Percentiles rank a stretch among this genome's conserved stretches.
Conservation (phyloP, 225 moss, liverwort and hornwort species). For the Pseudoscleropodium purum region DNA sequence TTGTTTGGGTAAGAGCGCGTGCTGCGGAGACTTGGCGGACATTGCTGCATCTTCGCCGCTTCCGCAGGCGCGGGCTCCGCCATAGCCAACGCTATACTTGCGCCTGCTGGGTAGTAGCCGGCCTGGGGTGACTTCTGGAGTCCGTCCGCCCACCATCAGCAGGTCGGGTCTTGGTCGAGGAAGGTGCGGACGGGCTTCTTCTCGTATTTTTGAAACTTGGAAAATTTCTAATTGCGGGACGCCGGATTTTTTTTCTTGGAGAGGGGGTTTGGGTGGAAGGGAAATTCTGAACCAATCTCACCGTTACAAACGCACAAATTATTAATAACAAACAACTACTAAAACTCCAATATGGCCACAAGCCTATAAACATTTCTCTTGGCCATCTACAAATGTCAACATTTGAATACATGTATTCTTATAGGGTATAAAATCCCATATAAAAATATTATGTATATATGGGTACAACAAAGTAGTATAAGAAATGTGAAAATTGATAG, state of each 20-base stretch:
- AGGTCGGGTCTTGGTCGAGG: background rate
- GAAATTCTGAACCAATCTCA: background rate
- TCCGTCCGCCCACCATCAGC: background rate
- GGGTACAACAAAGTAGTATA: rapidly evolving
- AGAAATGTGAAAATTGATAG: background rate
- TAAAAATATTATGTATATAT: background rate
- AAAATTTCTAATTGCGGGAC: background rate
- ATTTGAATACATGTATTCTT: rapidly evolving
- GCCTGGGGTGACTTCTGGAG: background rate
- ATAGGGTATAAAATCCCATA: background rate
- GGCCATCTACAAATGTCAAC: no score
- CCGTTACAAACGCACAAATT: background rate
- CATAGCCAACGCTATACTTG: background rate
- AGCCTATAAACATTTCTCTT: no score
- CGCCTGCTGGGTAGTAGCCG: background rate
- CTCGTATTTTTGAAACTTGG: no score
- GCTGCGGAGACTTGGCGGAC: background rate
- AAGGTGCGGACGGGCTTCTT: background rate
- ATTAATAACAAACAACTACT: background rate
- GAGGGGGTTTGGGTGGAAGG: no score
- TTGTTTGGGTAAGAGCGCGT: background rate
- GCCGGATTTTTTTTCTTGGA: background rate
- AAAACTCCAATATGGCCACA: no score
- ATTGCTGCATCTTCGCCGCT: background rate
- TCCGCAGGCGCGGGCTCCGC: background rate